Base-by-base conservation (phyloP, 2,329 filamentous ascomycete genomes). In the Amauroascus verrucosus region DNA sequence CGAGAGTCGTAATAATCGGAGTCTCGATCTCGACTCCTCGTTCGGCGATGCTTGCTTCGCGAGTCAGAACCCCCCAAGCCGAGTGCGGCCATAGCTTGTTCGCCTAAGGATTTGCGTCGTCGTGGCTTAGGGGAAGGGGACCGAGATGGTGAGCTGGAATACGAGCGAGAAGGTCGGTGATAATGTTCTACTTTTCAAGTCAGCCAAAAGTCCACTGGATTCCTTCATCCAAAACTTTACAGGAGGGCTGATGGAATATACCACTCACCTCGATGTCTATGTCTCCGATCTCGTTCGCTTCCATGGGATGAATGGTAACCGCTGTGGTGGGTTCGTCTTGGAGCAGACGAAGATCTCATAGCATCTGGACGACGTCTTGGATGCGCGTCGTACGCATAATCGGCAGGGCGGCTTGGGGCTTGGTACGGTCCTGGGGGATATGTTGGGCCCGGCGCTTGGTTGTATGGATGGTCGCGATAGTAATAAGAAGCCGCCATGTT, bases 1-100 rank as follows among this genome's bases (percentile, higher is more conserved):
- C 54, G 56, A 20, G 48, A 65, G 50, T 70, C 69, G 47, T 69
- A 66, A 59, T 69, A 66, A 59, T 70, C 69, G 26, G 48, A 48
- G 33, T 35, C 41, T 20, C 38, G 45, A 22, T 50, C 40, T 20
- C 52, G 46, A 37, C 37, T 35, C 13, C 37, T 37, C 14, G 44
- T 50, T 26, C 38, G 46, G 22, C 22, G 40, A 22, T 47, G 37
- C 16, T 48, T 22, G 56, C 75, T 71, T 26, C 71, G 53, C 16
- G 48, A 40, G 49, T 70, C 79, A 75, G 47, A 81, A 76, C 69
- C 82, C 78, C 78, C 79, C 9, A 83, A 69, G 46, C 81, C 81
- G n/a, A 81, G 66, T 20, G 76, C 75, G 56, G 75, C 77, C 40
- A 82, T 69, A 8, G 78, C 71, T 54, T 72, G 67, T 59, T 75